A percentile compares a stretch with the other conserved stretches of the same genome.
Evolutionary conservation across 495 filamentous ascomycete species (phyloP).

Genomic region (Amorphotheca resinae): DNA sequence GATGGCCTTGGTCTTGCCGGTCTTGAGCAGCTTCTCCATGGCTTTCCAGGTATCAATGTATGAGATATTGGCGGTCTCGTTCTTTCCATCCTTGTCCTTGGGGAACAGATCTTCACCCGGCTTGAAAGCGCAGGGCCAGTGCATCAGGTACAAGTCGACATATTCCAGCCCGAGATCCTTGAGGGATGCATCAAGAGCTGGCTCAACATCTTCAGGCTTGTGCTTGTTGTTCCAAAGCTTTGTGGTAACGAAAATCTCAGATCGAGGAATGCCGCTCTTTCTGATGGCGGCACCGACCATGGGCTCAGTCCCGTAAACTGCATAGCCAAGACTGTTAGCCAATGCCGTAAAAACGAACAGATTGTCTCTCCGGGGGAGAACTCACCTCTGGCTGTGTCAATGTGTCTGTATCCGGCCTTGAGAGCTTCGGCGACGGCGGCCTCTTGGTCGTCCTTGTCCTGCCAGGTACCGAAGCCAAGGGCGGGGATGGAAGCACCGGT

Average conservation of each 20-base stretch:
- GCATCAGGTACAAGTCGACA: conserved; percentile 76
- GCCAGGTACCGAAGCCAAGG: conserved; percentile 77
- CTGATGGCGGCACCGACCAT: conserved; percentile 59
- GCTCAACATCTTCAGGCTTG: conserved; percentile 45
- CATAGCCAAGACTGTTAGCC: background rate
- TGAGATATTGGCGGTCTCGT: conserved; percentile 53
- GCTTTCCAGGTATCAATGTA: conserved; percentile 66
- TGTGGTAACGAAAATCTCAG: conserved; percentile 57
- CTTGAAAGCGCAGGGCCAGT: conserved; percentile 54
- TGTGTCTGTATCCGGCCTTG: conserved; percentile 48
- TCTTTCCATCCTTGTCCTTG: conserved; percentile 79
- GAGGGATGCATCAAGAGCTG: conserved; percentile 58
- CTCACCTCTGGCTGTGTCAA: conserved; percentile 45
- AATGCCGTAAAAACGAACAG: background rate
- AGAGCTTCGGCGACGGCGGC: conserved; percentile 65
- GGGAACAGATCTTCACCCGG: conserved; percentile 33
- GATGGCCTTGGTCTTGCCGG: conserved; percentile 68
- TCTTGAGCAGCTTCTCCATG: conserved; percentile 63
- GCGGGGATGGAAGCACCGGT: conserved; percentile 70
- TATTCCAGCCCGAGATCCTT: conserved; percentile 61
- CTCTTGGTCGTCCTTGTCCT: conserved; percentile 41
- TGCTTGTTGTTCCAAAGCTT: conserved; percentile 60
- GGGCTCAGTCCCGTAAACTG: conserved; percentile 70
- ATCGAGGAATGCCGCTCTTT: conserved; percentile 41
- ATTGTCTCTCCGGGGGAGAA: background rate